Evolutionary conservation across 2,329 filamentous ascomycete species (phyloP), one percentile per base, ranked within the genome.

Genomic region (Trichoderma harzianum): DNA sequence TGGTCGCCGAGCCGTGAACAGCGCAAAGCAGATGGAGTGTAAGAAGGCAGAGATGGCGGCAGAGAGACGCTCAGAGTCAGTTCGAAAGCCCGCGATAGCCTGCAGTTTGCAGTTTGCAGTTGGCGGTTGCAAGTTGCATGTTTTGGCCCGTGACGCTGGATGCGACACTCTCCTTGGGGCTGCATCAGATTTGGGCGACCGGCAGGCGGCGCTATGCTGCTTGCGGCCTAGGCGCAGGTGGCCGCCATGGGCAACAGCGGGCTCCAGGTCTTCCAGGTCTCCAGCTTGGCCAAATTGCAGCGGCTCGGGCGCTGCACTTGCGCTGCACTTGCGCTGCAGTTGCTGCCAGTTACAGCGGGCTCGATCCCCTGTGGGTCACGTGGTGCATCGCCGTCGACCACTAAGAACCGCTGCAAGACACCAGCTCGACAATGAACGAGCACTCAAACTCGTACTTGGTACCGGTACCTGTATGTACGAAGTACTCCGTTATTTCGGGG

Each of bases 211-310:
- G 71, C 71, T 68, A 68, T 39, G 51, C 68, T 47, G 36, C 10
- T 62, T 72, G 61, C 55, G 68, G 68, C 47, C 36, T 72, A 66
- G 78, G 43, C 26, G n/a, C 39, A 28, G 57, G 26, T 78, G 73
- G 78, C 76, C 78, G 75, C 78, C 78, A 79, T 79, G 76, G 78
- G 78, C 78, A 79, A 79, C 78, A 78, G 34, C 61, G 57, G 64
- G 32, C 64, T 57, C 34, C n/a, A 28, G 39, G 26, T 6, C 7
- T 43, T 16, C 34, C 10, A 10, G 32, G 32, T 1, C 5, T 7
- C 14, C 39, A 39, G 36, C 34, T 18, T 39, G 16, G 30, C 30
- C 57, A 60, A 60, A 60, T 65, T 30, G 28, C 26, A 57, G 34
- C 39, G 65, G 65, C n/a, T 68, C 53, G 65, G 55, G 65, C 65